A percentile compares a stretch with the other conserved stretches of the same genome.
Conservation (phyloP, 805 yeast species). For the Teunomyces panamensis region DNA sequence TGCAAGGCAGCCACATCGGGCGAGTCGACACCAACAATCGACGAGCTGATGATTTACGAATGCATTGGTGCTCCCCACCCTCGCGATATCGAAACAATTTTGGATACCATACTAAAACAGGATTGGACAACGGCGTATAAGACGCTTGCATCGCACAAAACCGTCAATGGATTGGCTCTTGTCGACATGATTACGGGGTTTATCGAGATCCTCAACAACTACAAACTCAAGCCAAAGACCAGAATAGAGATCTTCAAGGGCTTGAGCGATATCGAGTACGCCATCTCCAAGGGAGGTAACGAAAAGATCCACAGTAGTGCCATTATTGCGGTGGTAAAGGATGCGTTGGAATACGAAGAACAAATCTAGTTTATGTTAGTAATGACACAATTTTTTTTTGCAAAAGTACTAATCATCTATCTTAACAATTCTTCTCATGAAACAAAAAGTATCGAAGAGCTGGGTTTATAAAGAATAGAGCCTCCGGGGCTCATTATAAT, state of each 20-base stretch:
- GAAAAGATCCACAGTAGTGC: slow-evolving; percentile 90
- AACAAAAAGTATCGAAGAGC: slow-evolving; percentile 24
- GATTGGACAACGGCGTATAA: slow-evolving; percentile 80
- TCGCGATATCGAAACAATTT: slow-evolving; percentile 67
- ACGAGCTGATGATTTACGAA: slow-evolving; percentile 78
- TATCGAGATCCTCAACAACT: slow-evolving; percentile 63
- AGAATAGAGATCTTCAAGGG: slow-evolving; percentile 66
- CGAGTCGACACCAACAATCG: slow-evolving; percentile 50
- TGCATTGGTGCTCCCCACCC: slow-evolving; percentile 97
- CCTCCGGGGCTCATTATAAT: slow-evolving; percentile 24
- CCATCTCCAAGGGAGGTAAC: slow-evolving; percentile 88
- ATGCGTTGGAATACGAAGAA: slow-evolving; percentile 46
- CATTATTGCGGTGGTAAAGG: slow-evolving; percentile 79
- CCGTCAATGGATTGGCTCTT: slow-evolving; percentile 79
- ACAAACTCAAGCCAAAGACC: slow-evolving; percentile 61
- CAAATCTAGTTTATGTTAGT: slow-evolving; percentile 2
- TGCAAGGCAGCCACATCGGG: slow-evolving; percentile 68
- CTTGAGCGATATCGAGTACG: slow-evolving; percentile 84
- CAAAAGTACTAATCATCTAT: slow-evolving; percentile 13
- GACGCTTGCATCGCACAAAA: slow-evolving; percentile 65
- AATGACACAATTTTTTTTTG: background rate
- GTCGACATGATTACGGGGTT: slow-evolving; percentile 81
- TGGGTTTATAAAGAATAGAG: slow-evolving; percentile 22
- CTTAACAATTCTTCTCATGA: slow-evolving; percentile 22
- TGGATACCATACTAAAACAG: slow-evolving; percentile 76